These are phyloP conservation scores for Psophocarpus tetragonolobus DNA, from an alignment of 306 rosid genomes.

Conservation along the genomic window DNA sequence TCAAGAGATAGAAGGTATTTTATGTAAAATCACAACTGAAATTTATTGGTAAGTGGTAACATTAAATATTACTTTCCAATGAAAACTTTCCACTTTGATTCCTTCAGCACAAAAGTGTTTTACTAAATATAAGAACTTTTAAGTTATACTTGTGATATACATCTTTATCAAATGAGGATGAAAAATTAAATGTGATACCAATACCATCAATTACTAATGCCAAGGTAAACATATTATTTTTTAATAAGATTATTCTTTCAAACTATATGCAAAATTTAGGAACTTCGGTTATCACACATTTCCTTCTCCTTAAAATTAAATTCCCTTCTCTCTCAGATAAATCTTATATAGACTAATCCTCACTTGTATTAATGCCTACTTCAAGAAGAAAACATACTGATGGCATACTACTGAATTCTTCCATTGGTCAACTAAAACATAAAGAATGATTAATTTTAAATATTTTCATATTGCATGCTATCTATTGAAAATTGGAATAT, in stretches of 20 bases:
- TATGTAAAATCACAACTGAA: background rate
- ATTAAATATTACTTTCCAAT: background rate
- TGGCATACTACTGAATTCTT: background rate
- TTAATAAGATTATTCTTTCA: background rate
- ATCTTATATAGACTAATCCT: background rate
- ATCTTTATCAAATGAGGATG: background rate
- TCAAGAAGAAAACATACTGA: constrained; percentile 1
- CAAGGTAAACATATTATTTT: background rate
- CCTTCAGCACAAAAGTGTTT: background rate
- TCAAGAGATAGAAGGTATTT: background rate
- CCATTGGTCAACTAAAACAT: constrained; percentile 3
- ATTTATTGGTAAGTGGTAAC: background rate
- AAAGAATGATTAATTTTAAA: background rate
- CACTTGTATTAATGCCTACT: background rate
- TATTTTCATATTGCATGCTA: background rate
- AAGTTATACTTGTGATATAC: background rate
- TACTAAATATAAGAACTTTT: background rate
- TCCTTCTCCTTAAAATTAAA: background rate
- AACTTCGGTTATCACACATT: background rate
- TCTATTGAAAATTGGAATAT: too few species aligned
- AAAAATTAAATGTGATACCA: background rate
- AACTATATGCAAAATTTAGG: background rate
- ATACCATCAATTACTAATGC: background rate
- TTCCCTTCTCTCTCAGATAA: background rate
- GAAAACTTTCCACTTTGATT: background rate